A percentile compares a stretch with the other conserved stretches of the same genome.
phyloP scores from a whole-genome alignment of 106 monocot genomes.

The Apostasia shenzhenica region DNA sequence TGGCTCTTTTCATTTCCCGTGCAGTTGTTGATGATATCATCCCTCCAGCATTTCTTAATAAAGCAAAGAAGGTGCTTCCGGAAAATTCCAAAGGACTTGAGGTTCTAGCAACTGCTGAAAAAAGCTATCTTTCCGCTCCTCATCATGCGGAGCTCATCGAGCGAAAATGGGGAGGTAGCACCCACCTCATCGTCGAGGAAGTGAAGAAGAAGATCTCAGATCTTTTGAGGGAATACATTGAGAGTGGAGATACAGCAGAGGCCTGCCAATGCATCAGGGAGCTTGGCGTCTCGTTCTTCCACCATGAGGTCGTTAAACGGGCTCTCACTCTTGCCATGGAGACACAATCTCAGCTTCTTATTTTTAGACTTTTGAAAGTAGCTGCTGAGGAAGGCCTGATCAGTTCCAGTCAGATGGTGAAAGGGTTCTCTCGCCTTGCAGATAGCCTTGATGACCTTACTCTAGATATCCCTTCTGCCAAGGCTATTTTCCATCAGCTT shows the following conservation, averaged over 20 bases:
- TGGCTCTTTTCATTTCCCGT: constrained; percentile 91
- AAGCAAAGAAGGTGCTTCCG: constrained; percentile 36
- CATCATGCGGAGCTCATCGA: constrained; percentile 95
- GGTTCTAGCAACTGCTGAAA: constrained; percentile 78
- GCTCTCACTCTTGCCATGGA: constrained; percentile 82
- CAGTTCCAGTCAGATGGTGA: constrained; percentile 90
- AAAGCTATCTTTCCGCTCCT: constrained; percentile 92
- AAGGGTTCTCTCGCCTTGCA: constrained; percentile 56
- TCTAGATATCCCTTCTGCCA: constrained; percentile 87
- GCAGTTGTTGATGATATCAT: constrained; percentile 94
- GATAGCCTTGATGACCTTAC: constrained; percentile 83
- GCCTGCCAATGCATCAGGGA: constrained; percentile 92
- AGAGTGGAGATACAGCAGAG: constrained; percentile 69
- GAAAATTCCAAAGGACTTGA: constrained; percentile 56
- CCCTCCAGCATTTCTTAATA: constrained; percentile 71
- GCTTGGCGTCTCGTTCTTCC: constrained; percentile 78
- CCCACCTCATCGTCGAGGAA: constrained; percentile 84
- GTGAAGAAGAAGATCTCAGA: constrained; percentile 76
- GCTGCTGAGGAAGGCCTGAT: constrained; percentile 71
- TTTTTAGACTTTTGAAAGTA: constrained; percentile 66
- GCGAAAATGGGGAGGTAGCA: constrained; percentile 85
- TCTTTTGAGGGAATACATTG: constrained; percentile 67
- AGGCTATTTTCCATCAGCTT: constrained; percentile 35
- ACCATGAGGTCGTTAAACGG: constrained; percentile 94
- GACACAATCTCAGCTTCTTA: constrained; percentile 33